Evolutionary conservation across 768 basidiomycete genomes (phyloP), one percentile per base, ranked within the genome.

Genomic region (Collybiopsis confluens): DNA sequence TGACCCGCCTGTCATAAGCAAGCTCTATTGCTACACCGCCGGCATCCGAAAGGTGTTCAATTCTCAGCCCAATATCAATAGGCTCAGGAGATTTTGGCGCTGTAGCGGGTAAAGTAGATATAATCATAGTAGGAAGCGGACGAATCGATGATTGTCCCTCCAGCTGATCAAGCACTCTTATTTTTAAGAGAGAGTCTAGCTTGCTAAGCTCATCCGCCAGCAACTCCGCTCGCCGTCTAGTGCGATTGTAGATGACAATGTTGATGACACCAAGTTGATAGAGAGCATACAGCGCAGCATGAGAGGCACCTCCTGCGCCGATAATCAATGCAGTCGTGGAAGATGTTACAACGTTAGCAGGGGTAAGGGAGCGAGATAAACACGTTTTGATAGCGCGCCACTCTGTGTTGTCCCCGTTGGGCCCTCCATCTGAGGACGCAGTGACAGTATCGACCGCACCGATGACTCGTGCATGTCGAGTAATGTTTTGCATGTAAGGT

Each of bases 401-500:
- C 60, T 91, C 90, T 0, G 90, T 90, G 64, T 91, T 92, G 63
- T 91, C 86, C 0, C 90, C 90, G 30, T 70, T 70, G n/a, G 89
- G 72, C 15, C 68, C 64, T 2, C 65, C 65, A 6, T 66, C 62
- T 2, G 63, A 63, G 1, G 62, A 62, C 0, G 80, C 76, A 15
- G 84, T 71, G 63, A 92, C 75, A 35, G 88, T 90, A 67, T 92
- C 91, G 58, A 92, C 86, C 0, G 90, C 90, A 1, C 90, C 90
- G 54, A 92, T 87, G 2, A 77, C 68, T 52, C 73, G 67, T 7
- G 87, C 89, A 43, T 86, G 77, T 2, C 77, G 76, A 1, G 88
- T 85, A 33, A 90, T 64, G 18, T 65, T 65, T 58, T 88, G 82
- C 43, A 92, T 73, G n/a, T 81, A 66, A 1, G 81, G 76, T 33